phyloP scores from a whole-genome alignment of 1,139 yeast genomes.

The Ogataea hybrid region DNA sequence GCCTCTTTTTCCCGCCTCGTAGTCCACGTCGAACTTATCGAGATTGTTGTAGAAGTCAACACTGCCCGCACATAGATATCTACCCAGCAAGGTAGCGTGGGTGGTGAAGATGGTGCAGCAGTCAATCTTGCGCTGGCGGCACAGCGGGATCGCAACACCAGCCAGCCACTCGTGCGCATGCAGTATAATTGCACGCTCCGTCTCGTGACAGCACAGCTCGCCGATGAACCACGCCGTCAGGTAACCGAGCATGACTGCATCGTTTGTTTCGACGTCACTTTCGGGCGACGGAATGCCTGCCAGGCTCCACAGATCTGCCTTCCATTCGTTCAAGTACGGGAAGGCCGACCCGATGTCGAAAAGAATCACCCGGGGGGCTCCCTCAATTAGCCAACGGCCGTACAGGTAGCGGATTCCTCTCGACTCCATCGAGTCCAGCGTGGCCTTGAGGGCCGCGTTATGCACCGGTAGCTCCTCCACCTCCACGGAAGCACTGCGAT shows the following conservation, averaged over 20 bases:
- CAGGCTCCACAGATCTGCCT: conserved; percentile 83
- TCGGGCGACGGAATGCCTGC: conserved; percentile 95
- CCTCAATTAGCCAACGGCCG: conserved; percentile 94
- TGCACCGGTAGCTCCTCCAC: too few relatives aligned
- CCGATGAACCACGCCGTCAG: conserved; percentile 97
- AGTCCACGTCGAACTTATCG: conserved; percentile 90
- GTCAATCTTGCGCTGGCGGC: conserved; percentile 88
- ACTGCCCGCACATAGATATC: conserved; percentile 94
- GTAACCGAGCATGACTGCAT: conserved; percentile 90
- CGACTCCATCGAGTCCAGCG: too few relatives aligned
- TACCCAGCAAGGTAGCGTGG: conserved; percentile 92
- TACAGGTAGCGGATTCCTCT: too few relatives aligned
- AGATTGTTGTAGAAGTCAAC: conserved; percentile 94
- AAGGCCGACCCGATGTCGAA: conserved; percentile 82
- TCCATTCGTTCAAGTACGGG: conserved; percentile 83
- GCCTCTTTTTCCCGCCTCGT: conserved; percentile 97
- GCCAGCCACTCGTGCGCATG: conserved; percentile 99
- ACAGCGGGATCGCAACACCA: conserved; percentile 90
- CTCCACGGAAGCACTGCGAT: too few relatives aligned
- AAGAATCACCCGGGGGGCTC: conserved; percentile 89
- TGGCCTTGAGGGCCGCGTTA: too few relatives aligned
- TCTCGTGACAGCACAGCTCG: conserved; percentile 80
- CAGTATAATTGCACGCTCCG: conserved; percentile 77
- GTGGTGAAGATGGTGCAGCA: conserved; percentile 96
- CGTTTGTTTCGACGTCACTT: conserved; percentile 84